Evolutionary conservation across 495 filamentous ascomycete genomes (phyloP).

Genomic region (Penicillium roqueforti): DNA sequence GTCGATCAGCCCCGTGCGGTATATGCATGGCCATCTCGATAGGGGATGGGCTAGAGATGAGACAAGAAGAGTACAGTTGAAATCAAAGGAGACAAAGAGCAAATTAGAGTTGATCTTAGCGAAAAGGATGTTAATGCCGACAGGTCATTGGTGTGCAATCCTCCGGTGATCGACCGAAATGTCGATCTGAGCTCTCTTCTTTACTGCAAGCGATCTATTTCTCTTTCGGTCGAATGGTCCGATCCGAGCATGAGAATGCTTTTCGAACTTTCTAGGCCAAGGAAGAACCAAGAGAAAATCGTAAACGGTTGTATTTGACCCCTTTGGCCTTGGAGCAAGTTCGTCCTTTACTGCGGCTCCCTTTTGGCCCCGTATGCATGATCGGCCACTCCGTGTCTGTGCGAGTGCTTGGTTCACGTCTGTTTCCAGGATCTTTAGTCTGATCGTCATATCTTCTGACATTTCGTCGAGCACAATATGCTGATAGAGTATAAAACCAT

Average conservation of each 20-base stretch:
- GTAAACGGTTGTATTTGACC: not conserved
- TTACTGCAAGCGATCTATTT: slow-evolving; percentile 1
- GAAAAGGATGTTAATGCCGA: slow-evolving; percentile 26
- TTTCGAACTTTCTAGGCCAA: slow-evolving; percentile 6
- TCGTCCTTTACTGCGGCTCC: not conserved
- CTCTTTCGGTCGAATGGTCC: slow-evolving; percentile 15
- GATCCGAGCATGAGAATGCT: slow-evolving; percentile 19
- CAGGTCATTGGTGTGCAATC: slow-evolving; percentile 34
- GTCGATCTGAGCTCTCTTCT: slow-evolving; percentile 22
- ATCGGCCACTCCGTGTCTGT: not conserved
- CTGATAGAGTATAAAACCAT: too few species aligned
- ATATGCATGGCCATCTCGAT: not conserved
- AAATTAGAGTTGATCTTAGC: slow-evolving; percentile 27
- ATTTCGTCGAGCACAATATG: too few species aligned
- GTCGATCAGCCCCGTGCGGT: too few species aligned
- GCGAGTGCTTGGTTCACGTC: not conserved
- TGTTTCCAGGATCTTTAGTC: too few species aligned
- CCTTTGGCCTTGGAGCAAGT: not conserved
- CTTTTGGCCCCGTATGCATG: not conserved
- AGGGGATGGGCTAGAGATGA: not conserved
- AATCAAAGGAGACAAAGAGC: not conserved
- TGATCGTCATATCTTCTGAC: not conserved
- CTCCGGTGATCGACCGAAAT: slow-evolving; percentile 41
- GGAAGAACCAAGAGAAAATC: not conserved
- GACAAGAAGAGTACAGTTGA: not conserved